phyloP scores from a whole-genome alignment of 2,329 filamentous ascomycete species.

The Clonostachys rosea region DNA sequence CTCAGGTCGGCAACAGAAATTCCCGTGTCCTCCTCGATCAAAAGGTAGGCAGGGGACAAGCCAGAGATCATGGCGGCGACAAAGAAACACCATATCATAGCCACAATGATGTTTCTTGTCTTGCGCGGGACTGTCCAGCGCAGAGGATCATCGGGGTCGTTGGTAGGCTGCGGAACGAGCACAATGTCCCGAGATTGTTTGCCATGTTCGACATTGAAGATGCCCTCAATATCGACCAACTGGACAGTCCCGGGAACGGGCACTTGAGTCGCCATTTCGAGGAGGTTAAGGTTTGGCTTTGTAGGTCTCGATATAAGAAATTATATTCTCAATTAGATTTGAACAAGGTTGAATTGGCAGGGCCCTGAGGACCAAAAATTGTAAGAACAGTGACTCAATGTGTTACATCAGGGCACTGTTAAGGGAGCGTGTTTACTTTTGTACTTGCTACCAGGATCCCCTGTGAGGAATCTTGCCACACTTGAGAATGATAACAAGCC shows the following conservation, averaged over 20 bases:
- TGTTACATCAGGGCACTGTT: too few species aligned
- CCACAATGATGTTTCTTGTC: constrained; percentile 8
- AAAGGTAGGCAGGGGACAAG: constrained; percentile 20
- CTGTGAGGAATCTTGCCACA: too few species aligned
- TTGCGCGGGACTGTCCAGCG: constrained; percentile 15
- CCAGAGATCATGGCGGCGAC: constrained; percentile 14
- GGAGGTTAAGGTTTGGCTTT: too few species aligned
- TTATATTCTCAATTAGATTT: too few species aligned
- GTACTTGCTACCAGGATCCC: too few species aligned
- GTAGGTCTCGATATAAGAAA: too few species aligned
- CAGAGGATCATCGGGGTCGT: constrained; percentile 16
- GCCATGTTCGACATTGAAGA: constrained; percentile 21
- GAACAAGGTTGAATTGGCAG: too few species aligned
- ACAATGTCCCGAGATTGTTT: constrained; percentile 8
- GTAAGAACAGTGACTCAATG: too few species aligned
- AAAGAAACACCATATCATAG: constrained; percentile 12
- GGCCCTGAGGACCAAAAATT: too few species aligned
- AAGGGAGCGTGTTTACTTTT: too few species aligned
- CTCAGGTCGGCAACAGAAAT: constrained; percentile 16
- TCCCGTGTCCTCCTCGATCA: constrained; percentile 11
- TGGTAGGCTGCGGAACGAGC: constrained; percentile 12
- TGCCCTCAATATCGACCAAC: constrained; percentile 29
- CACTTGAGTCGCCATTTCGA: too few species aligned
- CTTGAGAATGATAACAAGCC: too few species aligned
- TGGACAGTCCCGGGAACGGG: constrained; percentile 31